Evolutionary conservation across 2,329 filamentous ascomycete genomes (phyloP).

Genomic region (Trichophyton equinum): DNA sequence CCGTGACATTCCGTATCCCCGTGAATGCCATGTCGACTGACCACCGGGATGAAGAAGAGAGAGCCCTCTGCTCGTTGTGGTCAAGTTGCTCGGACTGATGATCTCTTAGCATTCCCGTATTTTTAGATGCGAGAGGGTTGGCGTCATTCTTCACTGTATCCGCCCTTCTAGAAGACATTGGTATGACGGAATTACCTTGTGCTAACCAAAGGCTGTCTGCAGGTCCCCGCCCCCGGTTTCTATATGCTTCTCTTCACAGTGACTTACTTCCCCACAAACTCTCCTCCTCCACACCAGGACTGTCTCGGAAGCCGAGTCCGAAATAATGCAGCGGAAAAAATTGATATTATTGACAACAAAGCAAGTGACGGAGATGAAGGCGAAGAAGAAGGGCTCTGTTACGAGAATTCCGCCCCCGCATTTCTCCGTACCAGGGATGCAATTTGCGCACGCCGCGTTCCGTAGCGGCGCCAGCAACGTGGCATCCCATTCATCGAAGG

Average conservation of each 20-base stretch:
- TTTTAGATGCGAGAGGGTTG: too few species aligned
- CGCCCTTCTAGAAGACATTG: too few species aligned
- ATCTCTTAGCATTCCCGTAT: too few species aligned
- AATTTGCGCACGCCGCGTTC: too few species aligned
- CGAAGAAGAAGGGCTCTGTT: conserved; percentile 10
- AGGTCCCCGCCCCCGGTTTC: neutral
- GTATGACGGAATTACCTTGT: too few species aligned
- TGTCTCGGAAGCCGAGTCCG: neutral
- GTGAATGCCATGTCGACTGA: conserved; percentile 67
- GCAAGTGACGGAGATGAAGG: conserved; percentile 3
- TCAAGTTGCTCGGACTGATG: too few species aligned
- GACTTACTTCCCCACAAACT: neutral
- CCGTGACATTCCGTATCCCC: conserved; percentile 54
- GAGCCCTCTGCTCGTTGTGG: too few species aligned
- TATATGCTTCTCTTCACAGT: conserved; percentile 13
- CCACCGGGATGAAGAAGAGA: neutral
- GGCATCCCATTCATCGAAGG: too few species aligned
- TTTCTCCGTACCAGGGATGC: neutral
- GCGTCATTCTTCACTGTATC: too few species aligned
- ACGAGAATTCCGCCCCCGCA: neutral
- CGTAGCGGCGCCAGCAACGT: too few species aligned
- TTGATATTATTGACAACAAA: neutral
- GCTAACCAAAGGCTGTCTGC: neutral
- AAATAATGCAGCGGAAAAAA: neutral
- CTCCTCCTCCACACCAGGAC: neutral